Base-by-base conservation (phyloP, 2,329 filamentous ascomycete genomes). In the Aschersonia sp. region DNA sequence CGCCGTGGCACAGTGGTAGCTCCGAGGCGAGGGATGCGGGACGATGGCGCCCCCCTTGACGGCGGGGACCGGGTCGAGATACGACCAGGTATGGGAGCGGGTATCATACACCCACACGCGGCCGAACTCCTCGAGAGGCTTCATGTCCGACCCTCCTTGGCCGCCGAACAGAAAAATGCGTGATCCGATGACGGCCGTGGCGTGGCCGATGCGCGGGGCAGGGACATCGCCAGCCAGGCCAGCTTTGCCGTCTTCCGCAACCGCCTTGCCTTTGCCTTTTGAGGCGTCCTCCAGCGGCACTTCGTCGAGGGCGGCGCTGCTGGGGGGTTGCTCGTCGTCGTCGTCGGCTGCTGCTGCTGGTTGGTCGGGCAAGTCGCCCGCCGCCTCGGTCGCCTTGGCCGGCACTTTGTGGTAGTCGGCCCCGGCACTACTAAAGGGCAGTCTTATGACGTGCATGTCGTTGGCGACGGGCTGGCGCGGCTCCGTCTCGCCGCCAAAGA, bases 121-220 rank as follows among this genome's bases (percentile, higher is more conserved):
- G 12, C 87, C 87, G 9, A 69, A 62, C 57, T 94, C 87, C 46
- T 89, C 77, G 9, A 94, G 69, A 1, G 85, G 79, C 2, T 74
- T 68, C 76, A 85, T 81, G 31, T 77, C 78, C 4, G 71, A 64
- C 0, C 83, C 83, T 35, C 83, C 81, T 43, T 85, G 79, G 8
- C 88, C 87, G 44, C 86, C 87, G 62, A 89, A 94, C 41, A 94
- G 53, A 64, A 90, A 90, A 56, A 94, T 79, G 29, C 79, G 79
- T 43, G 74, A 73, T 49, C 80, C 73, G 49, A 92, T 75, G 1
- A 79, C 73, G 10, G 81, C 76, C 0, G 82, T 77, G 35, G 86
- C 81, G 54, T 87, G 77, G 22, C 87, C 87, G 2, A 89, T 77
- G 22, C 87, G 77, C 2, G 85, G 72, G 1, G 70, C 63, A 0